phyloP scores from a whole-genome alignment of 2,329 filamentous ascomycete genomes.

The Colletotrichum spinosum region DNA sequence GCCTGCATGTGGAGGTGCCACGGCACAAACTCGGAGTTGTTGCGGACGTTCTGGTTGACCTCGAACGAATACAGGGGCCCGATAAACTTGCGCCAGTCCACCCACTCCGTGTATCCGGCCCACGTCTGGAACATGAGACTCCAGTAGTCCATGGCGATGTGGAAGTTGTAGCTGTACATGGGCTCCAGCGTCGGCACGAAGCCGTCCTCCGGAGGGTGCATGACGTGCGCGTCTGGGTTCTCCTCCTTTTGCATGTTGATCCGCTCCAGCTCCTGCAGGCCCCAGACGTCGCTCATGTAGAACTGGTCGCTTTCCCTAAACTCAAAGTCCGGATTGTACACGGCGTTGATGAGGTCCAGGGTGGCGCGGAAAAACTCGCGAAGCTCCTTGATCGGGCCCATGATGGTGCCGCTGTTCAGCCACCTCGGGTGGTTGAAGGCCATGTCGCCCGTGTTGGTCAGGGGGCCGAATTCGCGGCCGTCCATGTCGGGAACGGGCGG shows the following conservation, averaged over 20 bases:
- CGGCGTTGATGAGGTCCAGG: constrained; percentile 46
- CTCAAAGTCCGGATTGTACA: constrained; percentile 46
- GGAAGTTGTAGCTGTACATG: constrained; percentile 42
- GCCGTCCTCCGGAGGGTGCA: constrained; percentile 39
- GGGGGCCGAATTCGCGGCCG: constrained; percentile 49
- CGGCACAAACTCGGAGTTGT: constrained; percentile 44
- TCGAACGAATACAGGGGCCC: constrained; percentile 42
- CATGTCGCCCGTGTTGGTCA: constrained; percentile 47
- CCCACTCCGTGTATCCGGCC: constrained; percentile 49
- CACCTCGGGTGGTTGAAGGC: constrained; percentile 50
- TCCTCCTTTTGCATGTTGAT: constrained; percentile 43
- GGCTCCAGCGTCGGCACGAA: constrained; percentile 39
- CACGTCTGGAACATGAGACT: constrained; percentile 54
- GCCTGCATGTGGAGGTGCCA: constrained; percentile 48
- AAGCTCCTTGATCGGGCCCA: constrained; percentile 52
- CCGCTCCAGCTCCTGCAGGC: constrained; percentile 55
- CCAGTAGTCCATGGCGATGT: constrained; percentile 55
- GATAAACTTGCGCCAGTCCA: constrained; percentile 49
- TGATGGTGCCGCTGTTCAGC: constrained; percentile 60
- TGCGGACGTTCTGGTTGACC: constrained; percentile 37
- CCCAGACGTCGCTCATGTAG: constrained; percentile 57
- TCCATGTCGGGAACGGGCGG: constrained; percentile 49
- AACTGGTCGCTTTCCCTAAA: constrained; percentile 55
- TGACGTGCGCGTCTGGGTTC: constrained; percentile 36
- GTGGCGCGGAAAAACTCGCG: constrained; percentile 46